Evolutionary conservation across 2,329 filamentous ascomycete genomes (phyloP).

Genomic region (Akanthomyces uredinophilus): DNA sequence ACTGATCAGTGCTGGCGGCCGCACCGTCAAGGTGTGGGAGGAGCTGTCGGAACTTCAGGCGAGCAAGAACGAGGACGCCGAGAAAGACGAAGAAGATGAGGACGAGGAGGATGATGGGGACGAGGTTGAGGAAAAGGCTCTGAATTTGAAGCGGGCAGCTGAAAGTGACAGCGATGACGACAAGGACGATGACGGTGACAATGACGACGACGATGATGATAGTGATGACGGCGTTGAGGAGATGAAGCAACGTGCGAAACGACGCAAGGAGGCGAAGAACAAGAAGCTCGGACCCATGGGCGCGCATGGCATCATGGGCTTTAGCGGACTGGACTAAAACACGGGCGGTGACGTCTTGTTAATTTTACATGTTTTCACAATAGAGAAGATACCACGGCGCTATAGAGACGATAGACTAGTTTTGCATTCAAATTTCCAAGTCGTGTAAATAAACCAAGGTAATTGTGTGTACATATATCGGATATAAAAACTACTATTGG

Average conservation of each 20-base stretch:
- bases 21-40: constrained; percentile 89
- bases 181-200: constrained; percentile 34
- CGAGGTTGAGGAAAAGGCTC: constrained; percentile 26
- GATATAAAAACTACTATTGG: not conserved
- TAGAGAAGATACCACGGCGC: constrained; percentile 8
- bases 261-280: constrained; percentile 37
- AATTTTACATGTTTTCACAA: not conserved
- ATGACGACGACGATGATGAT: constrained; percentile 32
- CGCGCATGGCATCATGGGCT: constrained; percentile 46
- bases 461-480: not conserved
- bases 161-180: constrained; percentile 43
- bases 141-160: constrained; percentile 41
- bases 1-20: constrained; percentile 85
- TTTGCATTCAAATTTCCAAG: not conserved
- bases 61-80: constrained; percentile 40
- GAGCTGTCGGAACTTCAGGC: constrained; percentile 56
- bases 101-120: constrained; percentile 36
- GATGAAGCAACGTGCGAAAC: constrained; percentile 42
- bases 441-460: not conserved
- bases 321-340: constrained; percentile 41
- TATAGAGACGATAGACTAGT: not conserved
- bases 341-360: not conserved
- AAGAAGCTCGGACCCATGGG: constrained; percentile 44
- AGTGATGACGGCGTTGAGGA: constrained; percentile 29
- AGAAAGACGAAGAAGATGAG: constrained; percentile 41